A percentile compares a stretch with the other conserved stretches of the same genome.
Conservation (phyloP, 768 basidiomycete species). For the Mycena crocata region DNA sequence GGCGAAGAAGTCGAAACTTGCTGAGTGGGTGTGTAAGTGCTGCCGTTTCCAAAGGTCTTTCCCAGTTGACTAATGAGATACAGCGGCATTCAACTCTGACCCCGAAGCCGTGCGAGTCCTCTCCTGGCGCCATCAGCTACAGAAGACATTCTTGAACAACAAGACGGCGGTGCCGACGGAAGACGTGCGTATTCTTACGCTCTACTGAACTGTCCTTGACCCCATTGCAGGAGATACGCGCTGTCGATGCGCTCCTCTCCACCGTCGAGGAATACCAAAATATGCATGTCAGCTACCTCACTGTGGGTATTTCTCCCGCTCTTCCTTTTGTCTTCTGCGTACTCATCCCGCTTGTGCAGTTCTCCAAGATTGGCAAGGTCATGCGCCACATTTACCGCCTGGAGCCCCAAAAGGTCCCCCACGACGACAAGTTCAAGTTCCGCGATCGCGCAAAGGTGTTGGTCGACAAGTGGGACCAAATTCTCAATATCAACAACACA, state of each 20-base stretch:
- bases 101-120: background rate
- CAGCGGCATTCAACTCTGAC: no score
- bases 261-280: conserved; percentile 70
- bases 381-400: conserved; percentile 87
- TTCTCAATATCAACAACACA: conserved; percentile 51
- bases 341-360: conserved; percentile 52
- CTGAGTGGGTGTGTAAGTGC: conserved; percentile 78
- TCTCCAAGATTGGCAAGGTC: conserved; percentile 87
- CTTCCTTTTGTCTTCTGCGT: conserved; percentile 15
- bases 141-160: background rate
- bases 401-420: conserved; percentile 65
- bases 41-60: no score
- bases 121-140: background rate
- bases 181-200: background rate
- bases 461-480: conserved; percentile 76
- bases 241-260: background rate
- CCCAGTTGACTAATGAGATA: no score
- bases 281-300: conserved; percentile 82
- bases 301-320: conserved; percentile 47
- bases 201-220: background rate
- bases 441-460: conserved; percentile 74
- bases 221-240: background rate
- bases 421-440: conserved; percentile 74
- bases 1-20: conserved; percentile 66
- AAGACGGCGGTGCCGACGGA: background rate